Evolutionary conservation across 768 basidiomycete species (phyloP).

Genomic region (Asterophora parasitica): DNA sequence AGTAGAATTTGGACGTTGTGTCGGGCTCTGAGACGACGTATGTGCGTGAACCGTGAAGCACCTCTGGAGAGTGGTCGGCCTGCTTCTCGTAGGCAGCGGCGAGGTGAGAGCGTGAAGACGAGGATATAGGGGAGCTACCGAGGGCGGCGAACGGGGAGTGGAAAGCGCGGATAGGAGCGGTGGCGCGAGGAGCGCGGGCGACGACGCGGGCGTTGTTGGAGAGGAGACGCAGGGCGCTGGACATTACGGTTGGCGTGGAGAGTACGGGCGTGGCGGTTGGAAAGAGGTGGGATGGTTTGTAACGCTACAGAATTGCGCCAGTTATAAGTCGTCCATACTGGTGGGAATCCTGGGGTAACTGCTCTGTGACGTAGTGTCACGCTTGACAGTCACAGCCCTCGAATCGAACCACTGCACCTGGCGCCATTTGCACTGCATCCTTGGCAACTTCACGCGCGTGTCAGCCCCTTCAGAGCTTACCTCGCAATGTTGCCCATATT

Average conservation of each 20-base stretch:
- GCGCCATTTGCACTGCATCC: neutral
- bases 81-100: slow-evolving; percentile 59
- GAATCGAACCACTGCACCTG: neutral
- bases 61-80: slow-evolving; percentile 46
- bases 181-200: slow-evolving; percentile 17
- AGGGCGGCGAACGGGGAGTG: slow-evolving; percentile 63
- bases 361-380: slow-evolving; percentile 6
- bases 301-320: neutral
- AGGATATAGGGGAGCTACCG: slow-evolving; percentile 33
- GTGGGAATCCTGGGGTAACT: slow-evolving; percentile 27
- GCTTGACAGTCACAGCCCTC: slow-evolving; percentile 8
- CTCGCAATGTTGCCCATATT: no score
- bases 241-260: slow-evolving; percentile 22
- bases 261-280: slow-evolving; percentile 7
- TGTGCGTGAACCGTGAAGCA: slow-evolving; percentile 47
- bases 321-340: slow-evolving; percentile 16
- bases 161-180: slow-evolving; percentile 41
- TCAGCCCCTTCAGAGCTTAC: no score
- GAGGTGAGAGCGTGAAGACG: slow-evolving; percentile 29
- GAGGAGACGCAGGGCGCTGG: slow-evolving; percentile 24
- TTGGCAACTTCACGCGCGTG: no score
- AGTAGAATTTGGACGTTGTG: slow-evolving; percentile 52
- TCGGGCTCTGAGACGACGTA: slow-evolving; percentile 76
- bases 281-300: slow-evolving; percentile 1
- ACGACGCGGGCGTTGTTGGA: slow-evolving; percentile 20